Conservation (phyloP, 169 alveolate species). For the Plasmodium relictum region DNA sequence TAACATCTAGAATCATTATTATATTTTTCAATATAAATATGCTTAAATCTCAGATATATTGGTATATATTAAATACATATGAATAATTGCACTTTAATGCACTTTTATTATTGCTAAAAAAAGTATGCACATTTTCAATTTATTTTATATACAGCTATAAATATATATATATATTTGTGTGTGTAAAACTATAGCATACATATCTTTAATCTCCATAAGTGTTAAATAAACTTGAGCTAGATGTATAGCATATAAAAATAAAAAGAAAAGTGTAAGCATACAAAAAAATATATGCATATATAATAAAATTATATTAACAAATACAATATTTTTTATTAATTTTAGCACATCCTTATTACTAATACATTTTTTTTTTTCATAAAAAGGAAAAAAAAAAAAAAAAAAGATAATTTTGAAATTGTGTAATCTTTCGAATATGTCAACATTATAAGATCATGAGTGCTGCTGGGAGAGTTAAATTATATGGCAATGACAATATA, state of each 20-base stretch:
- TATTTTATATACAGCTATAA: neutral
- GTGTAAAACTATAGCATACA: neutral
- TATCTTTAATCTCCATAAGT: neutral
- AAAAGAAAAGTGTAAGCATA: neutral
- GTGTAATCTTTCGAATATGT: neutral
- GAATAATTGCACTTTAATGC: slow-evolving; percentile 51
- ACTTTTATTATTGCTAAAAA: slow-evolving; percentile 6
- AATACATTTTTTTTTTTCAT: too few species aligned
- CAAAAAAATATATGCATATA: neutral
- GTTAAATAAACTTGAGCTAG: neutral
- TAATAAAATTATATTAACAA: neutral
- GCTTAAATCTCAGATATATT: too few species aligned
- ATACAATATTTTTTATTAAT: too few species aligned
- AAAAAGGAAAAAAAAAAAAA: slow-evolving; percentile 1
- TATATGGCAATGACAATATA: too few species aligned
- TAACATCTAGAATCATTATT: too few species aligned
- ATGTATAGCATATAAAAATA: neutral
- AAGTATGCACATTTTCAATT: neutral
- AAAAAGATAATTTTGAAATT: neutral
- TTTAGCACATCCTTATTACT: too few species aligned
- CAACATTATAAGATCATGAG: neutral
- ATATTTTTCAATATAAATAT: too few species aligned
- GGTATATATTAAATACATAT: neutral
- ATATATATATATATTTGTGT: neutral
- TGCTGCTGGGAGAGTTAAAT: neutral